Conservation (phyloP, 2,329 filamentous ascomycete genomes). For the Aschersonia sp. region DNA sequence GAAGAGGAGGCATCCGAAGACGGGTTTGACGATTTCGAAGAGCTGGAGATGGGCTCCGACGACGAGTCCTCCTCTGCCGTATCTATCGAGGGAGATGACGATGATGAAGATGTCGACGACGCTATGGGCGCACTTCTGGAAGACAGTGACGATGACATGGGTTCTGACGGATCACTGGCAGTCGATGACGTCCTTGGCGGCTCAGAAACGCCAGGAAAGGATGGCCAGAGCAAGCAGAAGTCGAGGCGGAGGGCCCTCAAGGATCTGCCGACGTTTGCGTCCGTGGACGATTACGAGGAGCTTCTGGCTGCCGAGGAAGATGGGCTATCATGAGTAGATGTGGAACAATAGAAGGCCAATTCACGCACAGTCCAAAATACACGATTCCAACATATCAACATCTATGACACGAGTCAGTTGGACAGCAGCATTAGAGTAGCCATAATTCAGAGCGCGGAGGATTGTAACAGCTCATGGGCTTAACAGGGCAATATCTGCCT, state of each 20-base stretch:
- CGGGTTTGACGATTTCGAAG: constrained; percentile 33
- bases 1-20: constrained; percentile 35
- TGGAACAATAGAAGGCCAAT: no score
- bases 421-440: no score
- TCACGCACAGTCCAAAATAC: no score
- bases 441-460: no score
- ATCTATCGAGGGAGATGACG: constrained; percentile 28
- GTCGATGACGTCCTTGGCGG: constrained; percentile 12
- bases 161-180: constrained; percentile 25
- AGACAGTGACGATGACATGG: constrained; percentile 27
- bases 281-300: constrained; percentile 82
- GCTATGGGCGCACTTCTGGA: constrained; percentile 18
- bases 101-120: constrained; percentile 29
- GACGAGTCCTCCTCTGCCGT: constrained; percentile 23
- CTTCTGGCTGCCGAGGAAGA: constrained; percentile 62
- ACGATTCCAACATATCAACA: no score
- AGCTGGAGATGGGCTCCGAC: constrained; percentile 32
- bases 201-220: constrained; percentile 34
- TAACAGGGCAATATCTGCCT: no score
- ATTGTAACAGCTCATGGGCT: no score
- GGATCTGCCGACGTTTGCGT: constrained; percentile 83
- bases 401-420: no score
- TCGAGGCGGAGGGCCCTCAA: constrained; percentile 73
- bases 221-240: constrained; percentile 14
- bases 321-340: constrained; percentile 11